phyloP scores from a whole-genome alignment of 441 rosid species.

The Bruguiera hainesii region DNA sequence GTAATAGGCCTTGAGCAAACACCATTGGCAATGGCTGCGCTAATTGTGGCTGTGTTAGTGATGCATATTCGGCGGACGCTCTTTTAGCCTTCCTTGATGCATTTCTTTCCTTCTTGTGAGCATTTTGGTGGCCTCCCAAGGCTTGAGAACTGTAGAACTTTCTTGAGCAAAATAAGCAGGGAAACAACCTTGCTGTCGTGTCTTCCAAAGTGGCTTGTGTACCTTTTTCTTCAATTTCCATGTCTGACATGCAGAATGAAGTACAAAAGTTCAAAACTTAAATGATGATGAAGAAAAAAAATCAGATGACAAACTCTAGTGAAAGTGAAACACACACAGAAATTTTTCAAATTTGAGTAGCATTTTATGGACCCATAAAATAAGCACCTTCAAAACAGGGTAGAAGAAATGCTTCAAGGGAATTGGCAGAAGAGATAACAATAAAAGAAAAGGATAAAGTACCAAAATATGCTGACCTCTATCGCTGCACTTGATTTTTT shows the following conservation, averaged over 20 bases:
- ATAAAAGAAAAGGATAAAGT: too few species aligned
- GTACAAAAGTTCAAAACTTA: not conserved
- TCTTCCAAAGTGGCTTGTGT: conserved; percentile 34
- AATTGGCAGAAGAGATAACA: conserved; percentile 14
- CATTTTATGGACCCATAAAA: not conserved
- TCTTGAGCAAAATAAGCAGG: conserved; percentile 78
- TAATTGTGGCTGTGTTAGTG: conserved; percentile 20
- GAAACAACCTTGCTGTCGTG: conserved; percentile 50
- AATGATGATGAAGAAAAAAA: not conserved
- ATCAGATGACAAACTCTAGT: not conserved
- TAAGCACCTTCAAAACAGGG: not conserved
- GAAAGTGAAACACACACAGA: not conserved
- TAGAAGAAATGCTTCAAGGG: conserved; percentile 2
- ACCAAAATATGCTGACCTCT: too few species aligned
- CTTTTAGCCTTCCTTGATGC: conserved; percentile 73
- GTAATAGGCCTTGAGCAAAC: conserved; percentile 29
- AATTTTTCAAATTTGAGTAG: not conserved
- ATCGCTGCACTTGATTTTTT: too few species aligned
- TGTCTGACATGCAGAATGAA: conserved; percentile 17
- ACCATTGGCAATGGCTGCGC: conserved; percentile 26
- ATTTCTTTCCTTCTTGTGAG: conserved; percentile 89
- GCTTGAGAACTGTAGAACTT: conserved; percentile 94
- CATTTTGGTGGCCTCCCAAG: conserved; percentile 94
- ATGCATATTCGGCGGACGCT: conserved; percentile 36
- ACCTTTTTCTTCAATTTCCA: conserved; percentile 38